Conservation (phyloP, 305 asterid species). For the Fraxinus latifolia region DNA sequence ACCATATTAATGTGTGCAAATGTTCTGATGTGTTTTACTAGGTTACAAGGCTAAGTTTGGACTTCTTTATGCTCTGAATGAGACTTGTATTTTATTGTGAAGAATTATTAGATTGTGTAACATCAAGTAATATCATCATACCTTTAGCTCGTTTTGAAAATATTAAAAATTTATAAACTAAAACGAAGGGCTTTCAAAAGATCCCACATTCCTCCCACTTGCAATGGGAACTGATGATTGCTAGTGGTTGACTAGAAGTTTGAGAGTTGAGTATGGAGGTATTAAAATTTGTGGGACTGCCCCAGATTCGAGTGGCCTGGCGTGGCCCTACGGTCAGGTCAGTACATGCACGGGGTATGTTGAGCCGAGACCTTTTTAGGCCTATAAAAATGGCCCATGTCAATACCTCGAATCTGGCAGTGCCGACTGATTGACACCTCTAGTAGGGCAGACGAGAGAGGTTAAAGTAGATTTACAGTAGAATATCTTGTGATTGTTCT, state of each 20-base stretch:
- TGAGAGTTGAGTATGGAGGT: background rate
- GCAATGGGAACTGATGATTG: background rate
- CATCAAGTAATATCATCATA: background rate
- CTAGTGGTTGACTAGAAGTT: background rate
- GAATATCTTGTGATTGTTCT: background rate
- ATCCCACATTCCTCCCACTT: background rate
- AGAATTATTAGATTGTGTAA: background rate
- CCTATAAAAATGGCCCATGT: background rate
- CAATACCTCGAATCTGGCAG: background rate
- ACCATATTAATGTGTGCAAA: background rate
- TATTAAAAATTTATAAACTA: background rate
- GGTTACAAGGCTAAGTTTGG: background rate
- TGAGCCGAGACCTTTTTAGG: background rate
- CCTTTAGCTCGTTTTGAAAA: background rate
- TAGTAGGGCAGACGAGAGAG: background rate
- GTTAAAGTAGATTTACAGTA: background rate
- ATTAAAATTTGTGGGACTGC: background rate
- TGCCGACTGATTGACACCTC: background rate
- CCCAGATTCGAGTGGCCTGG: background rate
- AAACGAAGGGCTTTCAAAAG: background rate
- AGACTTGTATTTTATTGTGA: background rate
- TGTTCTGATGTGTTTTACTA: background rate
- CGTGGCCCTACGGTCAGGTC: background rate
- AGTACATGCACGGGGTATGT: background rate
- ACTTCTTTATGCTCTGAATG: background rate